Conservation (phyloP, 1,139 yeast genomes). For the Kodamaea fungicola region DNA sequence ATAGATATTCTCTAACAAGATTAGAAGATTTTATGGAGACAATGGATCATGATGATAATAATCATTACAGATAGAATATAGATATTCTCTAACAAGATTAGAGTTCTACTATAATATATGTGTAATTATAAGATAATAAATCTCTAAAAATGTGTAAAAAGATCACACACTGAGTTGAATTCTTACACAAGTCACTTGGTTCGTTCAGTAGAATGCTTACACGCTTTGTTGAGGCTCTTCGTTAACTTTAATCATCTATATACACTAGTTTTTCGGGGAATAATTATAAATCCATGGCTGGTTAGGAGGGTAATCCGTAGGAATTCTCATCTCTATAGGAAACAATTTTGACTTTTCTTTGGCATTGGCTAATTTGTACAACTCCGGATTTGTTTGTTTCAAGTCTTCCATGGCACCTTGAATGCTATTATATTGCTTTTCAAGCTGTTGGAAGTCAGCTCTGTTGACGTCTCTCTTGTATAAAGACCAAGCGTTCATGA, state of each 20-base stretch:
- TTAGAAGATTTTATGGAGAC: no score
- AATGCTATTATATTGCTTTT: constrained; percentile 65
- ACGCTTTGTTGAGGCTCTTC: no score
- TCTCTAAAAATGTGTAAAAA: no score
- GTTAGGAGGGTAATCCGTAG: constrained; percentile 89
- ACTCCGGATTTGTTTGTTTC: constrained; percentile 41
- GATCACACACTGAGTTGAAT: no score
- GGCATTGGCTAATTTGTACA: constrained; percentile 51
- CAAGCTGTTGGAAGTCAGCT: constrained; percentile 45
- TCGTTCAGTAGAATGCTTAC: no score
- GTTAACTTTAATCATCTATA: background rate
- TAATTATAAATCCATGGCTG: constrained; percentile 76
- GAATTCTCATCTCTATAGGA: constrained; percentile 79
- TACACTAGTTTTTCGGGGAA: constrained; percentile 12
- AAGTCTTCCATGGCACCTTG: constrained; percentile 73
- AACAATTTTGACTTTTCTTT: constrained; percentile 51
- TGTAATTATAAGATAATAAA: no score
- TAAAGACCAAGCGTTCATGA: constrained; percentile 79
- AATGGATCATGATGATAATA: no score
- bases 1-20: no score
- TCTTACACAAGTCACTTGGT: no score
- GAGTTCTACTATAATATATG: no score
- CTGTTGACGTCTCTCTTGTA: constrained; percentile 49
- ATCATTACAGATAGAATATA: no score
- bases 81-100: no score